Percentiles rank a stretch among this genome's conserved stretches.
phyloP scores from a whole-genome alignment of 2,329 filamentous ascomycete genomes.

The Rasamsonia emersonii region DNA sequence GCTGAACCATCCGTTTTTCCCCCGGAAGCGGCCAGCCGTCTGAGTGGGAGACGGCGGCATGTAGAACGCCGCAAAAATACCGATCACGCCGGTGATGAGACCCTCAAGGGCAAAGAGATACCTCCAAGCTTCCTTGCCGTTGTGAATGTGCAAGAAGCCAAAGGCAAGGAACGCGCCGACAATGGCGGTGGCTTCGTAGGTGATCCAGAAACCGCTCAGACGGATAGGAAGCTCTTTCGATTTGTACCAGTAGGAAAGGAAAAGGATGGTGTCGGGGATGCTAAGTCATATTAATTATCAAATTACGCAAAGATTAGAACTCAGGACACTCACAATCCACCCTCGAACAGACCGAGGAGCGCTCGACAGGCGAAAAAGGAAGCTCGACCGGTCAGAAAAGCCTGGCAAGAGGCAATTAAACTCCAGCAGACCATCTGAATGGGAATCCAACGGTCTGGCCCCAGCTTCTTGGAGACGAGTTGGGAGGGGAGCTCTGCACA shows the following conservation, averaged over 20 bases:
- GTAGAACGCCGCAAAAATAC: constrained; percentile 49
- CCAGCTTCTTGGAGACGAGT: constrained; percentile 45
- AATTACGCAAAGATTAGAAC: constrained; percentile 18
- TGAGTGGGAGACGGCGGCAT: constrained; percentile 57
- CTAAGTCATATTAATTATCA: constrained; percentile 11
- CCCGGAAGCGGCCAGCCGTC: constrained; percentile 53
- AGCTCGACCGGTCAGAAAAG: constrained; percentile 39
- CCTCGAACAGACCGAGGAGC: constrained; percentile 42
- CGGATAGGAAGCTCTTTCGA: constrained; percentile 59
- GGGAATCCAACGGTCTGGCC: constrained; percentile 49
- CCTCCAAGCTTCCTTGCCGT: constrained; percentile 28
- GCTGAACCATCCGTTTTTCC: constrained; percentile 57
- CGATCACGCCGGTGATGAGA: constrained; percentile 47
- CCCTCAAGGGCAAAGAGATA: constrained; percentile 36
- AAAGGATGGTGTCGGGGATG: constrained; percentile 41
- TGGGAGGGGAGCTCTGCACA: constrained; percentile 48
- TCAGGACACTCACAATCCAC: constrained; percentile 51
- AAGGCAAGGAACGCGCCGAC: constrained; percentile 41
- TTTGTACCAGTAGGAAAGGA: constrained; percentile 69
- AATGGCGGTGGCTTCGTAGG: constrained; percentile 44
- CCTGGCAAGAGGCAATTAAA: constrained; percentile 44
- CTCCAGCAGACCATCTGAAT: constrained; percentile 51
- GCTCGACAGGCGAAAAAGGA: constrained; percentile 36
- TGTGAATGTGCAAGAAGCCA: constrained; percentile 32
- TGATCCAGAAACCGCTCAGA: constrained; percentile 63